Evolutionary conservation across 1,284 basidiomycete genomes (phyloP), one percentile per base, ranked within the genome.

Genomic region (Puccinia novopanici): DNA sequence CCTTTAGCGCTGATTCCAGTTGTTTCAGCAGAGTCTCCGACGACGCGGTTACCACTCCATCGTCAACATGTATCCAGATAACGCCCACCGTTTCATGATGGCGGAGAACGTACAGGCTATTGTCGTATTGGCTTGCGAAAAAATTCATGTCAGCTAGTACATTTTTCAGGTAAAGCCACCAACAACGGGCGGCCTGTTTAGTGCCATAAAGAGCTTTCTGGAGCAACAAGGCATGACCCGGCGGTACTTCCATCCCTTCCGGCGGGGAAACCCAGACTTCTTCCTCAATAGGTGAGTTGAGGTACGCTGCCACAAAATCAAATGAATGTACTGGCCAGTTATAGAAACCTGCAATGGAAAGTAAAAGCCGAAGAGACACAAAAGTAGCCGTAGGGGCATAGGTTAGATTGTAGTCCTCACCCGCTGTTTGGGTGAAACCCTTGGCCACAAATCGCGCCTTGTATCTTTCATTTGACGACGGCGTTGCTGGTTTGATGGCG

Each of bases 161-260:
- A 12, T 8, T 37, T 13, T 13, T 34, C 30, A 76, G 27, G 37
- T 76, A 48, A 9, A 52, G 63, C 75, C 59, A 76, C 75, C 59
- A 76, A 30, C 40, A 76, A 4, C 42, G 15, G 37, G 75, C 59
- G 3, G 55, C 61, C 40, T 77, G 75, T 2, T 40, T 22, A 3
- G 63, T 77, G 8, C 75, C 50, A 48, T 77, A 77, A 4, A 77
- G 63, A 22, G 48, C 75, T 34, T 77, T 77, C 24, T 63, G 13
- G 3, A 63, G 15, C 4, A 37, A 22, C 5, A 68, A 13, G 4
- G 27, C 52, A 5, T 24, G 10, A 12, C 63, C 30, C 6, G 8
- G 13, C 2, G n/a, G 24, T 1, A 59, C 17, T 1, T 22, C 6
- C 2, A 59, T 0, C 13, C 63, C 50, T 15, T 37, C n/a, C 0